phyloP scores from a whole-genome alignment of 202 grass and related monocot species.

The Alloteropsis angusta region DNA sequence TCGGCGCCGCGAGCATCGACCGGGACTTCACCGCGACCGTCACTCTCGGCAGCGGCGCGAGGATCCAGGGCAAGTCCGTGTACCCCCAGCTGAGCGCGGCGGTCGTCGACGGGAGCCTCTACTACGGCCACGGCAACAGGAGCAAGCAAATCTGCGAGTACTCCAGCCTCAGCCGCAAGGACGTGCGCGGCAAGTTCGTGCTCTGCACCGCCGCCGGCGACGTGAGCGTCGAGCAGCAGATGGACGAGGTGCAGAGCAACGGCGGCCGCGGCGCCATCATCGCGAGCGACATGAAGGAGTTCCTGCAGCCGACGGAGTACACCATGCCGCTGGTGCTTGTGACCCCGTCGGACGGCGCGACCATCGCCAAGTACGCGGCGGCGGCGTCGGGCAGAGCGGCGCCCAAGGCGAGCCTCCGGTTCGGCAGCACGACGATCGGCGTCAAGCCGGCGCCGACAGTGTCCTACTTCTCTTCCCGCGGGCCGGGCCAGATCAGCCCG shows the following conservation, averaged over 20 bases:
- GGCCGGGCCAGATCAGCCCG: constrained; percentile 30
- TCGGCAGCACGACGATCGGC: constrained; percentile 33
- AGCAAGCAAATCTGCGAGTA: constrained; percentile 21
- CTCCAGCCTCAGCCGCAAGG: constrained; percentile 24
- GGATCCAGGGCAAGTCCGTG: constrained; percentile 46
- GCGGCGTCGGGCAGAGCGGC: background rate
- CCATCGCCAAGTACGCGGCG: constrained; percentile 38
- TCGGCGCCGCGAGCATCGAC: constrained; percentile 58
- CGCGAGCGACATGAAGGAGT: constrained; percentile 16
- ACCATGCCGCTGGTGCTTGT: constrained; percentile 37
- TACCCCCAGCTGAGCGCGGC: constrained; percentile 11
- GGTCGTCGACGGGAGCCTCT: constrained; percentile 3
- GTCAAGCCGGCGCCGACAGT: constrained; percentile 49
- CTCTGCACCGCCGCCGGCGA: constrained; percentile 22
- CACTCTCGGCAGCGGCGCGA: constrained; percentile 35
- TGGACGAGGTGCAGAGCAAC: constrained; percentile 31
- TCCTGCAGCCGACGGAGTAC: constrained; percentile 21
- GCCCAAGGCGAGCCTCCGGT: constrained; percentile 37
- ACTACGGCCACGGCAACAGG: constrained; percentile 32
- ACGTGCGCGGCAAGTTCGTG: constrained; percentile 42
- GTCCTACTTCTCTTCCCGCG: constrained; percentile 37
- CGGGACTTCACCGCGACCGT: constrained; percentile 47
- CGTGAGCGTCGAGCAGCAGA: constrained; percentile 13
- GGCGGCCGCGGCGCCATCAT: constrained; percentile 35
- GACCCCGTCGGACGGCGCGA: constrained; percentile 14